Evolutionary conservation across 176 grass and related monocot species (phyloP), one percentile per base, ranked within the genome.

Genomic region (Leersia perrieri): DNA sequence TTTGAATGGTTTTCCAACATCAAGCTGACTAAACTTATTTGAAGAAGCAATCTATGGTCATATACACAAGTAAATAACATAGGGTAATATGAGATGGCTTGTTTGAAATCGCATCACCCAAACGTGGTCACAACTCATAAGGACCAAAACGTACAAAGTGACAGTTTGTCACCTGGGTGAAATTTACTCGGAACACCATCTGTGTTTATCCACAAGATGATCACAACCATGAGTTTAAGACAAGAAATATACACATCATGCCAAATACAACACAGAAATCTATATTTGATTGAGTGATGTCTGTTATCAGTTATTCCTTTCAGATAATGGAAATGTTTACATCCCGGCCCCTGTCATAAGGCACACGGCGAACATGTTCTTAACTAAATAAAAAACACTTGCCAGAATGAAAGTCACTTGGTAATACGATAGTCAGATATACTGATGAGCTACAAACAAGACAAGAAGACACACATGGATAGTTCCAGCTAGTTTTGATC

Each of bases 141-240:
- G n/a, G n/a, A n/a, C n/a, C n/a, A n/a, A n/a, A n/a, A n/a, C n/a
- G n/a, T 41, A 4, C 95, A 98, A 44, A 91, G 70, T 3, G 92
- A 92, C 11, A 98, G 83, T 14, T 89, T 73, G 80, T 93, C 82
- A n/a, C n/a, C n/a, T n/a, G n/a, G n/a, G 39, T 95, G 77, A 40
- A 94, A 95, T 74, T 88, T 98, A 63, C 82, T 93, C 11, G 83
- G 89, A 28, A 98, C 86, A 76, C 92, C 96, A 34, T 93, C 84
- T 0, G 73, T 81, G 66, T 94, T 94, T 35, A 98, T 98, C 92
- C 95, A 81, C 36, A 55, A 14, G 7, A 60, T 9, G 8, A 9
- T 26, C 70, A 82, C 84, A 82, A 47, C 31, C 28, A 26, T 70
- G 42, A 41, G 28, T 41, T 41, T n/a, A n/a, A n/a, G n/a, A 66